Conservation (phyloP, 176 grass and related monocot species). For the Eremochloa ophiuroides region DNA sequence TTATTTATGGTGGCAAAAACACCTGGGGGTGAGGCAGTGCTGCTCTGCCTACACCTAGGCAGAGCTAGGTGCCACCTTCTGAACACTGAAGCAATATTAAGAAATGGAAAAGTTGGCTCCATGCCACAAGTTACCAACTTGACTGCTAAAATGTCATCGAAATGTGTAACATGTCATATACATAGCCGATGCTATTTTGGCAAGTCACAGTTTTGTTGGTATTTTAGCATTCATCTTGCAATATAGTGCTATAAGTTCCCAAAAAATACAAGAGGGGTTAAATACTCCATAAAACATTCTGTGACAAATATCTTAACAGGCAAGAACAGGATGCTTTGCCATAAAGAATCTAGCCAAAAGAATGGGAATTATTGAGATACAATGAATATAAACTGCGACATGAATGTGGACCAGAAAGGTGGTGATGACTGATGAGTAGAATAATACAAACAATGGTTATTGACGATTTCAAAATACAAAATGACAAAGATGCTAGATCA, state of each 20-base stretch:
- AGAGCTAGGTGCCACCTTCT: neutral
- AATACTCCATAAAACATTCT: neutral
- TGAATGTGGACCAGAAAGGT: constrained; percentile 6
- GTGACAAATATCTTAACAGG: neutral
- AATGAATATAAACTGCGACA: neutral
- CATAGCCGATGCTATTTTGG: neutral
- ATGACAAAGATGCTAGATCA: neutral
- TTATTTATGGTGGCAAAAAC: neutral
- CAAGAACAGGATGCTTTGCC: constrained; percentile 12
- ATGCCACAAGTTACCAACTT: neutral
- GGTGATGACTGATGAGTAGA: neutral
- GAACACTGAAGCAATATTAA: constrained; percentile 9
- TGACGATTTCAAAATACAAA: constrained; percentile 3
- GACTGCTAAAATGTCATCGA: neutral
- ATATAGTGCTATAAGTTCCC: neutral
- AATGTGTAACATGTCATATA: neutral
- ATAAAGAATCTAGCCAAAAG: neutral
- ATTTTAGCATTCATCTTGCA: neutral
- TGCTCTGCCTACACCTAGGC: neutral
- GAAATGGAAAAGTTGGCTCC: neutral
- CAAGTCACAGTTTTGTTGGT: neutral
- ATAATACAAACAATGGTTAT: neutral
- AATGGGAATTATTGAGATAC: neutral
- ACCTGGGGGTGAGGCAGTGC: neutral
- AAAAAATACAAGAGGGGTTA: neutral